Conservation (phyloP, 1,284 basidiomycete species). For the Marasmius oreades region DNA sequence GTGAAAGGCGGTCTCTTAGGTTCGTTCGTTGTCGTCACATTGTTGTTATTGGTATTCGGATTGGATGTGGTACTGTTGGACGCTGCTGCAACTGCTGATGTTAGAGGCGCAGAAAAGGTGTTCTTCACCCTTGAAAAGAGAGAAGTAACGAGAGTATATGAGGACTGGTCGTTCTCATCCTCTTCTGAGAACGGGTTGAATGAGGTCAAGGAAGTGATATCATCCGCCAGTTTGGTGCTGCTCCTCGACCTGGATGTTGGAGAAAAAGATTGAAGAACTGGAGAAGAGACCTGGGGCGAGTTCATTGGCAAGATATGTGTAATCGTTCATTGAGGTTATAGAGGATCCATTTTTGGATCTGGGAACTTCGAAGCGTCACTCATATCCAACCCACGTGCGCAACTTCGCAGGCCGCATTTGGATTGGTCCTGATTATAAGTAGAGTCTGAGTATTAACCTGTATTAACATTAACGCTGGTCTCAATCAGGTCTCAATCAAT, state of each 20-base stretch:
- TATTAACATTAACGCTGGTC: too few species aligned
- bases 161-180: slow-evolving; percentile 80
- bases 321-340: background rate
- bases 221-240: slow-evolving; percentile 59
- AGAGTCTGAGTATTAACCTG: too few species aligned
- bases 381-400: too few species aligned
- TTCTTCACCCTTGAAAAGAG: slow-evolving; percentile 76
- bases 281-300: slow-evolving; percentile 31
- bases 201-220: slow-evolving; percentile 69
- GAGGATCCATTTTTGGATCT: background rate
- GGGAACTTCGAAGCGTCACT: too few species aligned
- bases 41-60: slow-evolving; percentile 18
- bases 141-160: slow-evolving; percentile 74
- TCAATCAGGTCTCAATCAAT: too few species aligned
- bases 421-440: too few species aligned
- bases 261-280: slow-evolving; percentile 34
- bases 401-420: too few species aligned
- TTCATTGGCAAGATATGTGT: slow-evolving; percentile 4
- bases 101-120: slow-evolving; percentile 62
- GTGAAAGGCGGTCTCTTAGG: slow-evolving; percentile 53
- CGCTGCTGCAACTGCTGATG: slow-evolving; percentile 41
- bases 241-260: slow-evolving; percentile 55
- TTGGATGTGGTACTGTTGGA: slow-evolving; percentile 29
- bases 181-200: slow-evolving; percentile 86
- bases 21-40: slow-evolving; percentile 30